Conservation (phyloP, 768 basidiomycete species). For the Psilocybe azurescens region DNA sequence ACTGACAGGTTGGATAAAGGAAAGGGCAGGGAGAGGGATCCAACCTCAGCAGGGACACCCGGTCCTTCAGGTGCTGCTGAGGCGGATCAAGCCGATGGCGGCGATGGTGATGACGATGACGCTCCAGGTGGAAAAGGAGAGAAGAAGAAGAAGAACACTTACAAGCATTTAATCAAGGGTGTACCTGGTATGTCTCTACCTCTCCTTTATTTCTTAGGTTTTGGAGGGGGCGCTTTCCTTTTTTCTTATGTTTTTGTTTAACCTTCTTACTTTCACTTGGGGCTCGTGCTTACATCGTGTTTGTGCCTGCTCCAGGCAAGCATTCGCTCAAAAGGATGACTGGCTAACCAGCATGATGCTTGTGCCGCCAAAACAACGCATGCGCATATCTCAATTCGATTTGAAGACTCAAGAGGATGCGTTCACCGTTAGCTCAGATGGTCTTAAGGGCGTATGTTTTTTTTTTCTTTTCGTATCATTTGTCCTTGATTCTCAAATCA, state of each 20-base stretch:
- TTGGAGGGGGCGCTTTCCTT: constrained; percentile 5
- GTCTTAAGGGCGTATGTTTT: constrained; percentile 70
- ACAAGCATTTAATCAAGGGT: constrained; percentile 78
- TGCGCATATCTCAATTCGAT: constrained; percentile 68
- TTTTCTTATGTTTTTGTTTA: constrained; percentile 7
- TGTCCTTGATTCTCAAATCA: constrained; percentile 12
- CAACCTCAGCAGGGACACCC: constrained; percentile 16
- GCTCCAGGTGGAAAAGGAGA: constrained; percentile 53
- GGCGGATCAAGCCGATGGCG: constrained; percentile 38
- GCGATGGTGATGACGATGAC: constrained; percentile 58
- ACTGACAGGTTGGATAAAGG: constrained; percentile 44
- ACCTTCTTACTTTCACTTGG: background rate
- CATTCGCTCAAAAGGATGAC: constrained; percentile 84
- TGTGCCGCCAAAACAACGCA: constrained; percentile 73
- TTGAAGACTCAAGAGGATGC: constrained; percentile 70
- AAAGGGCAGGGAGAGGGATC: constrained; percentile 52
- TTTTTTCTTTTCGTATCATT: constrained; percentile 13
- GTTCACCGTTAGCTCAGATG: constrained; percentile 74
- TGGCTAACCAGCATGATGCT: constrained; percentile 70
- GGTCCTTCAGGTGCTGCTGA: constrained; percentile 34
- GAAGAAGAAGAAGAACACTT: constrained; percentile 80
- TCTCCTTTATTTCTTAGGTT: constrained; percentile 1
- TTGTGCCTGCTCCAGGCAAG: constrained; percentile 54
- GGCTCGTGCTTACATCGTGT: constrained; percentile 17
- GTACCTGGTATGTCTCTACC: constrained; percentile 61